Evolutionary conservation across 2,329 filamentous ascomycete genomes (phyloP), one percentile per base, ranked within the genome.

Genomic region (Colletotrichum tanaceti): DNA sequence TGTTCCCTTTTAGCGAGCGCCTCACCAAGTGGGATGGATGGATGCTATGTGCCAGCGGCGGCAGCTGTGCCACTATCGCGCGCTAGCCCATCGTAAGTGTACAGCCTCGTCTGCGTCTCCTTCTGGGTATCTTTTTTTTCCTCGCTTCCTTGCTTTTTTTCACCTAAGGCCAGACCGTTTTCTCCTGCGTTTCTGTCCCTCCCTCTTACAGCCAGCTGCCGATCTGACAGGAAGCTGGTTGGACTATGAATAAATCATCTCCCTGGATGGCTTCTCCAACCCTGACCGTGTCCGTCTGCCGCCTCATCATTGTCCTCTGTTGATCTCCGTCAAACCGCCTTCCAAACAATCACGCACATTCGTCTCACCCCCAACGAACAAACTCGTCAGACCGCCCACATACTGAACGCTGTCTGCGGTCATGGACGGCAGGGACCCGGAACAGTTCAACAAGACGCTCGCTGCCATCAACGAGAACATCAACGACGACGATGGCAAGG

Each of bases 401-500:
- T 11, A 24, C 32, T 32, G 46, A 3, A 16, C 58, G 44, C 20
- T 16, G 1, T 32, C 3, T 9, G 22, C 38, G 38, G 53, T 7
- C 16, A 69, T 65, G 62, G 62, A 55, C 62, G 41, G 62, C 52
- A 70, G 68, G 67, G 24, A 46, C 39, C 39, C 43, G 18, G 63
- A n/a, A 18, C 57, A 66, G 22, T 67, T 70, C 46, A 49, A 58
- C 22, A 18, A 43, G 14, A 55, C 58, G 5, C 58, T 70, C 22
- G 14, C 61, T 16, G 28, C n/a, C 10, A 66, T 69, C 47, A 70
- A 66, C 11, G 20, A 67, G 9, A 71, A 65, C 32, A 47, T 61
- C 57, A 65, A 70, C 38, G 60, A 65, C 3, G 71, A 73, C 2
- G 71, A 73, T 58, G 68, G 73, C 28, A 73, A 76, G 16, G 80